Percentiles rank a stretch among this genome's conserved stretches.
Evolutionary conservation across 2,329 filamentous ascomycete species (phyloP).

Genomic region (Taxawa tesnikishii): DNA sequence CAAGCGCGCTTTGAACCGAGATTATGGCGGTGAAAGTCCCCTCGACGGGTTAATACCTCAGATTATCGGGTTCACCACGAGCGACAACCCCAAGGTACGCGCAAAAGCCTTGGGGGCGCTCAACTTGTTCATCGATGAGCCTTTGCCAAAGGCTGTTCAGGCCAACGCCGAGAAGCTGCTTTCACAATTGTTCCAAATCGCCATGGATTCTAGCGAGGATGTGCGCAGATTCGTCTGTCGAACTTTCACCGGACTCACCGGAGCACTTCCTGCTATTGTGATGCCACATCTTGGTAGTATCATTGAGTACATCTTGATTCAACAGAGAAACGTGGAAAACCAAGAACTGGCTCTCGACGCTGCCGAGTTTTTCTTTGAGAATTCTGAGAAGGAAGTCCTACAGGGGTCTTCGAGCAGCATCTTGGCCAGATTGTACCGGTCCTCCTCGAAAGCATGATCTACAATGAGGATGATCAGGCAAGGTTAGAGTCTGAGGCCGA

Average conservation of each 20-base stretch:
- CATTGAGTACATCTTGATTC: slow-evolving; percentile 83
- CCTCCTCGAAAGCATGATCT: slow-evolving; percentile 88
- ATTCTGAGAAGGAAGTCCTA: slow-evolving; percentile 75
- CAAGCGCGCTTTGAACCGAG: slow-evolving; percentile 69
- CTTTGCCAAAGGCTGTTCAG: slow-evolving; percentile 57
- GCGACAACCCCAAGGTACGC: slow-evolving; percentile 63
- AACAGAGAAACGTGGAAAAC: slow-evolving; percentile 72
- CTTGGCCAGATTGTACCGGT: slow-evolving; percentile 80
- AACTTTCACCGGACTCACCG: slow-evolving; percentile 83
- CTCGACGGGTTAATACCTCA: slow-evolving; percentile 83
- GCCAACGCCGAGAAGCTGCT: slow-evolving; percentile 72
- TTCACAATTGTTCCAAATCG: slow-evolving; percentile 68
- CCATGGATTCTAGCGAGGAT: slow-evolving; percentile 64
- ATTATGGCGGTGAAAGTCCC: slow-evolving; percentile 79
- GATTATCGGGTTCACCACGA: slow-evolving; percentile 75
- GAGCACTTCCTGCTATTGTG: slow-evolving; percentile 81
- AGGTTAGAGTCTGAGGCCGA: slow-evolving; percentile 66
- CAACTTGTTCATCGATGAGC: slow-evolving; percentile 84
- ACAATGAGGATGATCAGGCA: slow-evolving; percentile 84
- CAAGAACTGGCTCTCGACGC: slow-evolving; percentile 87
- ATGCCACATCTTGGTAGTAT: slow-evolving; percentile 76
- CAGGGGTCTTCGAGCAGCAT: slow-evolving; percentile 63
- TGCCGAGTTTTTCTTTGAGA: slow-evolving; percentile 92
- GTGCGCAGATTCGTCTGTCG: slow-evolving; percentile 89
- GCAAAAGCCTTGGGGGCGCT: slow-evolving; percentile 70